Percentiles rank a stretch among this genome's conserved stretches.
phyloP scores from a whole-genome alignment of 345 rosid genomes.

The Clausena lansium region DNA sequence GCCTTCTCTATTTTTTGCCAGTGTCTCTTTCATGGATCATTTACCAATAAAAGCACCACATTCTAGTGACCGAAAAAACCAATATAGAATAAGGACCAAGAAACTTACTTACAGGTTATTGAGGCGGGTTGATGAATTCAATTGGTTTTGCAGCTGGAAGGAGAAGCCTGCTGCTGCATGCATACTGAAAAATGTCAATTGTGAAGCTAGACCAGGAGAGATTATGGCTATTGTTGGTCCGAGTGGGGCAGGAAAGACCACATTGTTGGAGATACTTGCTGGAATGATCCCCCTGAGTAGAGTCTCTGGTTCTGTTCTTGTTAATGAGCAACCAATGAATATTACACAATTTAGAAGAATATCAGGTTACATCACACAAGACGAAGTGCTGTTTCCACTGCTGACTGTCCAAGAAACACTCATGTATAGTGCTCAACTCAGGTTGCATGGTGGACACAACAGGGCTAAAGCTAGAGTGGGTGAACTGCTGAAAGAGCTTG shows the following conservation, averaged over 20 bases:
- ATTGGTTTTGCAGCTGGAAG: conserved; percentile 23
- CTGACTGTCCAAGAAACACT: conserved; percentile 35
- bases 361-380: conserved; percentile 32
- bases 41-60: conserved; percentile 4
- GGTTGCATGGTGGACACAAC: conserved; percentile 15
- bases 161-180: neutral
- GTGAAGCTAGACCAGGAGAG: conserved; percentile 32
- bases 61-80: neutral
- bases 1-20: neutral
- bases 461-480: conserved; percentile 21
- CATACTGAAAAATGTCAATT: conserved; percentile 27
- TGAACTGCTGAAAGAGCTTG: conserved; percentile 27
- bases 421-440: conserved; percentile 30
- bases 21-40: conserved; percentile 14
- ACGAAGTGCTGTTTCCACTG: conserved; percentile 30
- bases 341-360: conserved; percentile 18
- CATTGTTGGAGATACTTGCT: conserved; percentile 29
- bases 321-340: conserved; percentile 28
- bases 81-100: conserved; percentile 20
- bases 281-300: conserved; percentile 20
- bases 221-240: conserved; percentile 35
- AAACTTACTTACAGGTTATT: conserved; percentile 23
- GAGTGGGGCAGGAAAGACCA: conserved; percentile 36
- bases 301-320: conserved; percentile 29
- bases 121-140: neutral